These are phyloP conservation scores for Gliomastix tumulicola DNA, from an alignment of 2,329 filamentous ascomycete species.

Conservation along the genomic window DNA sequence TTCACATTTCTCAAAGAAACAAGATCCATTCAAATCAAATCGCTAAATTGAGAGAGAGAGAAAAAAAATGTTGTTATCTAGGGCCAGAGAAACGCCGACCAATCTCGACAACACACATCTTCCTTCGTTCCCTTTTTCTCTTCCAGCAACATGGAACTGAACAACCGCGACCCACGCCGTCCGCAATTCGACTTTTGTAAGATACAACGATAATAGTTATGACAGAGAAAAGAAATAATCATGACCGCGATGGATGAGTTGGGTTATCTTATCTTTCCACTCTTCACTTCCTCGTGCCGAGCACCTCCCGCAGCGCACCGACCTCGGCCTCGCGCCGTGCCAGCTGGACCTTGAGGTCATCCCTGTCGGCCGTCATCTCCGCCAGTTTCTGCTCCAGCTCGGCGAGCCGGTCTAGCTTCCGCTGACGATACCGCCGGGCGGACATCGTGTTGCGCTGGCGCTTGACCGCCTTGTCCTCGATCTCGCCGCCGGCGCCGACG, in stretches of 20 bases:
- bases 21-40: conserved; percentile 1
- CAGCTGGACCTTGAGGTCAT: conserved; percentile 55
- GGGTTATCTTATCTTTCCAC: no score
- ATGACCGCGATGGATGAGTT: no score
- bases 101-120: no score
- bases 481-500: conserved; percentile 6
- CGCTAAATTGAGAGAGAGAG: no score
- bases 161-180: no score
- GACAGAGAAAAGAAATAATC: no score
- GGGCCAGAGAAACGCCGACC: no score
- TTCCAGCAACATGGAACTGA: no score
- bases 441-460: conserved; percentile 64
- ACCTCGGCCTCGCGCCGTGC: conserved; percentile 60
- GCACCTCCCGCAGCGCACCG: conserved; percentile 49
- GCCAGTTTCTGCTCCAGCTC: conserved; percentile 54
- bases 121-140: no score
- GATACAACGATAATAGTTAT: no score
- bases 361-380: conserved; percentile 52
- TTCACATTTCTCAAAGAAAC: not conserved
- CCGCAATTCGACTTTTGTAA: no score
- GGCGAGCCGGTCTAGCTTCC: conserved; percentile 58
- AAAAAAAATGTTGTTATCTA: no score
- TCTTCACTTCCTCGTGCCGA: conserved; percentile 18
- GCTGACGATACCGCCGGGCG: conserved; percentile 65
- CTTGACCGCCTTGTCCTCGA: conserved; percentile 31